Percentiles rank a stretch among this genome's conserved stretches.
These are phyloP conservation scores for Yamadazyma dushanensis DNA, from an alignment of 1,139 yeast species.

Conservation along the genomic window DNA sequence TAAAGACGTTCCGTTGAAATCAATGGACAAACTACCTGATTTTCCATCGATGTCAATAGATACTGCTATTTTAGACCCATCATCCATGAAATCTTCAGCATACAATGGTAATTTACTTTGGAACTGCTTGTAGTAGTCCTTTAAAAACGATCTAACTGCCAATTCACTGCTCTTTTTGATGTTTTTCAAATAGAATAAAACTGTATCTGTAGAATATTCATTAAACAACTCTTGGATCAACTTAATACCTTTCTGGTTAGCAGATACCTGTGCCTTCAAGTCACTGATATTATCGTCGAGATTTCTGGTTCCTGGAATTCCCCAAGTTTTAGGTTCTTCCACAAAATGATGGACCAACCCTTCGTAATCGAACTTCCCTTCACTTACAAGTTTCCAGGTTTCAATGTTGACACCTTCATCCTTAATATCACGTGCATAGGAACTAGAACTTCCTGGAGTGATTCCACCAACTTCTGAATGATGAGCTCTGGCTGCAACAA, in stretches of 20 bases:
- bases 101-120: slow-evolving; percentile 31
- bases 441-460: slow-evolving; percentile 67
- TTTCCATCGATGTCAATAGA: slow-evolving; percentile 39
- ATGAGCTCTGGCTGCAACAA: slow-evolving; percentile 67
- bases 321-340: slow-evolving; percentile 55
- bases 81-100: slow-evolving; percentile 60
- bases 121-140: slow-evolving; percentile 28
- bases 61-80: slow-evolving; percentile 55
- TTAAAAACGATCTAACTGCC: slow-evolving; percentile 45
- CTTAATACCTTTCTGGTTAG: slow-evolving; percentile 42
- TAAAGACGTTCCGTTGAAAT: slow-evolving; percentile 52
- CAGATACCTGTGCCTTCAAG: slow-evolving; percentile 46
- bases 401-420: slow-evolving; percentile 66
- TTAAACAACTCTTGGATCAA: slow-evolving; percentile 32
- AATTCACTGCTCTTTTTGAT: slow-evolving; percentile 42
- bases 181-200: slow-evolving; percentile 41
- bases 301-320: slow-evolving; percentile 60
- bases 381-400: slow-evolving; percentile 54
- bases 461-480: slow-evolving; percentile 71
- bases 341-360: slow-evolving; percentile 47
- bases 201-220: slow-evolving; percentile 34
- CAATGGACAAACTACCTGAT: slow-evolving; percentile 53
- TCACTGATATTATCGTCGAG: slow-evolving; percentile 43
- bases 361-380: slow-evolving; percentile 57
- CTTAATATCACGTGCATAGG: slow-evolving; percentile 58